Evolutionary conservation across 192 early-diverging fungal species (phyloP).

Genomic region (Backusella westeae): DNA sequence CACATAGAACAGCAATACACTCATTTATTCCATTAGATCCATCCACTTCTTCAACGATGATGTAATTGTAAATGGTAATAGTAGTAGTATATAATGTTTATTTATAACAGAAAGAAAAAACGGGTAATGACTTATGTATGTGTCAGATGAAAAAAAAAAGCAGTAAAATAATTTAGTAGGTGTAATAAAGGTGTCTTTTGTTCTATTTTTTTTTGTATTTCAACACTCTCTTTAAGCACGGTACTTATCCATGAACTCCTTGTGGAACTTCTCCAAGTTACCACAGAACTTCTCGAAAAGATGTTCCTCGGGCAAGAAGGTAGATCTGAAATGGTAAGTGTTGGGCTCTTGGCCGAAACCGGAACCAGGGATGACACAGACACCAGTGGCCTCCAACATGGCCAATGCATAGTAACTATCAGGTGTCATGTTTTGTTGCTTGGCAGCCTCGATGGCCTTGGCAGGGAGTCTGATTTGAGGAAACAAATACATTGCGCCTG

Average conservation of each 20-base stretch:
- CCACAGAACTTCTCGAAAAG: slow-evolving; percentile 88
- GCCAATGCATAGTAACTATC: slow-evolving; percentile 91
- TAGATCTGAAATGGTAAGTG: slow-evolving; percentile 95
- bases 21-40: too few relatives aligned
- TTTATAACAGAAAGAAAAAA: background rate
- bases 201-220: background rate
- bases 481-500: slow-evolving; percentile 91
- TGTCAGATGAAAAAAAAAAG: background rate
- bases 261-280: slow-evolving; percentile 77
- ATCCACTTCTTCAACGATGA: background rate
- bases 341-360: slow-evolving; percentile 90
- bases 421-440: slow-evolving; percentile 66
- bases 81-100: background rate
- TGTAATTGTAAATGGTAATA: background rate
- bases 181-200: background rate
- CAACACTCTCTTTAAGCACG: slow-evolving; percentile 30
- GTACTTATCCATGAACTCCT: slow-evolving; percentile 77
- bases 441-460: slow-evolving; percentile 78
- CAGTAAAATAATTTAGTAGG: background rate
- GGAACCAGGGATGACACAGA: slow-evolving; percentile 92
- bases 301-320: slow-evolving; percentile 93
- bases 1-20: too few relatives aligned
- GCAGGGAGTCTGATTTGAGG: slow-evolving; percentile 74
- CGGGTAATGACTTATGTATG: background rate
- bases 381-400: slow-evolving; percentile 91